Percentiles rank a stretch among this genome's conserved stretches.
Evolutionary conservation across 495 filamentous ascomycete species (phyloP).

Genomic region (Aspergillus indologenus): DNA sequence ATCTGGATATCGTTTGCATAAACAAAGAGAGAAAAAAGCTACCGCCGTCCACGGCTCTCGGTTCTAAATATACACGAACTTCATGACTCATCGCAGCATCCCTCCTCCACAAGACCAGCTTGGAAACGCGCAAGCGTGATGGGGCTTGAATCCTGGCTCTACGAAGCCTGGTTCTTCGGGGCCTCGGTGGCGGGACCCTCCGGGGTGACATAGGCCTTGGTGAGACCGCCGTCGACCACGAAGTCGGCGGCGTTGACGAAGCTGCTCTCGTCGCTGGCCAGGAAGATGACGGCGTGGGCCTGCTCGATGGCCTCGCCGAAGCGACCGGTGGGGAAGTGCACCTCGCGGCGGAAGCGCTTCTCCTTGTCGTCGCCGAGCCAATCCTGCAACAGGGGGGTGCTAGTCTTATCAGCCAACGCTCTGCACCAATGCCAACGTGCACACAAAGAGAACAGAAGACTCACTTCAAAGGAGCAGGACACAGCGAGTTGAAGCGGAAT

Average conservation of each 20-base stretch:
- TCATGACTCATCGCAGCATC: conserved; percentile 16
- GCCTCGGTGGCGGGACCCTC: conserved; percentile 71
- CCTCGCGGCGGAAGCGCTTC: conserved; percentile 81
- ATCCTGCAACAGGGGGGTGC: conserved; percentile 81
- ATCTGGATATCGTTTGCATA: conserved; percentile 44
- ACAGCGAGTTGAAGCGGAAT: conserved; percentile 84
- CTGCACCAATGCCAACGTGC: too few relatives aligned
- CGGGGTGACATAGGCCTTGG: conserved; percentile 89
- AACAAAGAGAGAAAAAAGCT: too few relatives aligned
- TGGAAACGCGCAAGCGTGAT: neutral
- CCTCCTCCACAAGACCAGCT: neutral
- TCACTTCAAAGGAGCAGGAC: conserved; percentile 86
- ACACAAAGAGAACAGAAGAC: conserved; percentile 12
- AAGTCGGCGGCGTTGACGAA: conserved; percentile 94
- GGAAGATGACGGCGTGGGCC: conserved; percentile 88
- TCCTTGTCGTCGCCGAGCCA: conserved; percentile 87
- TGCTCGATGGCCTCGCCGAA: conserved; percentile 97
- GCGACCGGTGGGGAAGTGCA: conserved; percentile 92
- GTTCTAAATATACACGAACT: conserved; percentile 14
- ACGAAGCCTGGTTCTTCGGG: conserved; percentile 61
- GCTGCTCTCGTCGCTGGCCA: conserved; percentile 90
- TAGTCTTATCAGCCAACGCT: conserved; percentile 19
- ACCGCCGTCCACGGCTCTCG: neutral
- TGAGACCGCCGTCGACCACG: conserved; percentile 96
- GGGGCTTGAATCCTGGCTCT: neutral